These are phyloP conservation scores for Eucalyptus cloeziana DNA, from an alignment of 345 rosid species.

Conservation along the genomic window DNA sequence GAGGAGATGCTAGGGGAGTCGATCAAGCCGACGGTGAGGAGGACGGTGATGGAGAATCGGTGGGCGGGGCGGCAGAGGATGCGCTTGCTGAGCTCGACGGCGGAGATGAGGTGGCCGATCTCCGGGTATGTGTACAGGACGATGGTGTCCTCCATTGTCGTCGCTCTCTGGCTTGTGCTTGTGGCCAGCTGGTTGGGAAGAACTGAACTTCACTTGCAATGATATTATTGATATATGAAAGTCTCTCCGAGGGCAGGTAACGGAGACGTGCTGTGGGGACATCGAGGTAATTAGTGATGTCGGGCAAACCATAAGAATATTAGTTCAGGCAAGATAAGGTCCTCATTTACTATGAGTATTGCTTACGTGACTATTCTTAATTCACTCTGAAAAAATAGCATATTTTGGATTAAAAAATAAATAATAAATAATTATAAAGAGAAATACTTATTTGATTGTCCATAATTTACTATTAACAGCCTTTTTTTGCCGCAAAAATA, in stretches of 20 bases:
- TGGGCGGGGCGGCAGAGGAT: not conserved
- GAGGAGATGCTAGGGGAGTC: not conserved
- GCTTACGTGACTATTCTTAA: no score
- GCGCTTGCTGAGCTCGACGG: slow-evolving; percentile 2
- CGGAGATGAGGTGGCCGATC: slow-evolving; percentile 1
- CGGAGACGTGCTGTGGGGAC: not conserved
- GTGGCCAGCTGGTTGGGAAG: not conserved
- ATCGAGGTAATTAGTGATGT: not conserved
- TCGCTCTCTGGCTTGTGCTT: not conserved
- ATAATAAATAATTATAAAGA: not conserved
- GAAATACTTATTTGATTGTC: not conserved
- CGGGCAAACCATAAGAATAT: not conserved
- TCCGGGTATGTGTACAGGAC: slow-evolving; percentile 2
- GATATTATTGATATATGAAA: not conserved
- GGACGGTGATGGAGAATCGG: not conserved
- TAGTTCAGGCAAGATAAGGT: no score
- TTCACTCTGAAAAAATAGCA: no score
- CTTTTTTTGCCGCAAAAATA: not conserved
- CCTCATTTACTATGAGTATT: not conserved
- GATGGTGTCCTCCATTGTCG: not conserved
- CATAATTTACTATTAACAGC: not conserved
- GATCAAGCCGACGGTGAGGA: not conserved
- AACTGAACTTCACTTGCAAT: no score
- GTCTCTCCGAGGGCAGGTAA: not conserved
- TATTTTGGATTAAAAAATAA: no score